A percentile compares a stretch with the other conserved stretches of the same genome.
These are phyloP conservation scores for Abrus pulchellus DNA, from an alignment of 306 rosid genomes.

Conservation along the genomic window DNA sequence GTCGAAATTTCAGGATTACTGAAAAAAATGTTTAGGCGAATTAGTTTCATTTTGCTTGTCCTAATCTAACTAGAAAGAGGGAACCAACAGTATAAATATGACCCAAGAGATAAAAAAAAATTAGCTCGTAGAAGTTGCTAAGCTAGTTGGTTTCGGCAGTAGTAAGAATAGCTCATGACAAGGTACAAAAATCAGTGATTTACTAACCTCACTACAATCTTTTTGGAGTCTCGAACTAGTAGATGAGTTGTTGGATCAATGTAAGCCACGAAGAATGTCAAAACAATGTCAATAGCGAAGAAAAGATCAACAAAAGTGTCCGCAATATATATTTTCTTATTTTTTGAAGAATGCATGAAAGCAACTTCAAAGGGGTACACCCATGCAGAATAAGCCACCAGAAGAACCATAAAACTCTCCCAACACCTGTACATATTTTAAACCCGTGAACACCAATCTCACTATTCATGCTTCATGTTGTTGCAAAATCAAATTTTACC, in stretches of 20 bases:
- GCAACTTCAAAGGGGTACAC: conserved; percentile 86
- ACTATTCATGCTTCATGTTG: background rate
- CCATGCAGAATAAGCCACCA: conserved; percentile 91
- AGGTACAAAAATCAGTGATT: background rate
- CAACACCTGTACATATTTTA: conserved; percentile 67
- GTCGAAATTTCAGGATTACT: background rate
- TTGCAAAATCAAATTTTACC: conserved; percentile 26
- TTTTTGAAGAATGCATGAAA: conserved; percentile 56
- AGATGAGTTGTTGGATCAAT: conserved; percentile 74
- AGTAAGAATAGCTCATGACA: background rate
- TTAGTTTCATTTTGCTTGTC: background rate
- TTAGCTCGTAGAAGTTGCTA: conserved; percentile 6
- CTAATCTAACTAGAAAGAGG: background rate
- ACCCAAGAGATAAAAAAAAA: background rate
- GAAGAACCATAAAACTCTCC: conserved; percentile 80
- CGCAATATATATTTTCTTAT: conserved; percentile 52
- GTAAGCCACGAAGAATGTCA: conserved; percentile 85
- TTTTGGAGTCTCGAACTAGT: conserved; percentile 72
- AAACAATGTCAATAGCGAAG: conserved; percentile 73
- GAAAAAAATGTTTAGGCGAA: background rate
- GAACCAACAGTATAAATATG: background rate
- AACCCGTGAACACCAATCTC: conserved; percentile 1
- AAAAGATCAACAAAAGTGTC: conserved; percentile 77
- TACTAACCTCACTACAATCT: conserved; percentile 70
- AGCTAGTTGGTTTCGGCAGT: background rate